phyloP scores from a whole-genome alignment of 1,284 basidiomycete genomes.

The Boletus calvinii region DNA sequence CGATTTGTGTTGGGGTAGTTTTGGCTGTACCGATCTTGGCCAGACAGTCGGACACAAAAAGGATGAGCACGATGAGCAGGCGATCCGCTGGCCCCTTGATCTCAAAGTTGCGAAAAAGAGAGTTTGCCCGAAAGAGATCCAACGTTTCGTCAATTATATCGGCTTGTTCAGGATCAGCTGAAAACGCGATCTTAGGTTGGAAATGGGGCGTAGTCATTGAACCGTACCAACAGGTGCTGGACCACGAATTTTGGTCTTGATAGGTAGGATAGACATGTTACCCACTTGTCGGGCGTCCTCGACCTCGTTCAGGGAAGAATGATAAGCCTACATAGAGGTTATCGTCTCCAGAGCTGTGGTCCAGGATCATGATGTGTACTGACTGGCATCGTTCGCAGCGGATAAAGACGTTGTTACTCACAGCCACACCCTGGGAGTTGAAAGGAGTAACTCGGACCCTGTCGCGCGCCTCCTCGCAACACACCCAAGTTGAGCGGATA shows the following conservation, averaged over 20 bases:
- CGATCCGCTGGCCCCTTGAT: conserved; percentile 99
- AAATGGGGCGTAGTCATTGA: not conserved
- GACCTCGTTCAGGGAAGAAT: conserved; percentile 92
- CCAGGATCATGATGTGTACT: conserved; percentile 17
- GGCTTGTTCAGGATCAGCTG: conserved; percentile 74
- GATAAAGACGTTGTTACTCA: conserved; percentile 2
- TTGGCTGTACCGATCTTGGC: conserved; percentile 77
- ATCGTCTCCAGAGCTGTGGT: conserved; percentile 2
- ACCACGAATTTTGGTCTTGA: conserved; percentile 89
- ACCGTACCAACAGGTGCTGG: conserved; percentile 81
- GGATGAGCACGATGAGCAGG: conserved; percentile 94
- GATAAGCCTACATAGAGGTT: conserved; percentile 74
- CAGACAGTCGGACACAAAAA: conserved; percentile 97
- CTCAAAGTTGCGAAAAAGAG: conserved; percentile 99
- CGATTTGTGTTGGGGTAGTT: conserved; percentile 71
- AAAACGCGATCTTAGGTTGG: conserved; percentile 5
- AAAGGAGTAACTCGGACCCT: not conserved
- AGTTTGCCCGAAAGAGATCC: conserved; percentile 98
- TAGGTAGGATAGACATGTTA: conserved; percentile 88
- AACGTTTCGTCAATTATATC: conserved; percentile 98
- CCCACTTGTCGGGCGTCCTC: conserved; percentile 82
- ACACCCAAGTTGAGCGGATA: not conserved
- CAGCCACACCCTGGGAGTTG: conserved; percentile 10
- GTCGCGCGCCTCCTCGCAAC: not conserved
- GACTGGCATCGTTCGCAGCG: conserved; percentile 27